Evolutionary conservation across 2,329 filamentous ascomycete species (phyloP), one percentile per base, ranked within the genome.

Genomic region (Stenocarpella maydis): DNA sequence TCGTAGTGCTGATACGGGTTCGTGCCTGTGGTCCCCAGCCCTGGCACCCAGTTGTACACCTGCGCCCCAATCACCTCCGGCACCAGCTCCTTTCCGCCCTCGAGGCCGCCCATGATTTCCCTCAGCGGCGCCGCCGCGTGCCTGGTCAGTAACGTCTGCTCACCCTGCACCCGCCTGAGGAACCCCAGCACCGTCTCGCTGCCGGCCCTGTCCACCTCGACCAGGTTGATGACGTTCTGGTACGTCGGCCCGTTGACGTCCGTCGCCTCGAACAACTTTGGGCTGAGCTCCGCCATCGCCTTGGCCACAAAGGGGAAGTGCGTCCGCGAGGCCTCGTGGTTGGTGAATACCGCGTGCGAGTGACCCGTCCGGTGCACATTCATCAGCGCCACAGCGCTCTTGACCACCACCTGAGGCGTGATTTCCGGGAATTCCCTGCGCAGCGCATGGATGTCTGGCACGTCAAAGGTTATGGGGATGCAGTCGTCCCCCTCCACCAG

Each of bases 21-120:
- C 28, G 67, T 70, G n/a, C 71, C 72, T 4, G 26, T 52, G 24
- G 66, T 47, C 4, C 71, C 71, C 28, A 73, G 47, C 1, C 72
- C 72, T 1, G 72, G 72, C 19, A 71, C 68, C 72, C 72, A 73
- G 49, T 70, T 73, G 67, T 71, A 71, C 15, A 66, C 50, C 43
- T 68, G 68, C 7, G 66, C 65, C 15, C 69, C 53, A 28, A 71
- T 60, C 21, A 72, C 43, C 15, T 71, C 65, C 5, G 65, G 55
- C 28, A 72, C 45, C 31, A 69, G 21, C 37, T 43, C 10, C 14
- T 34, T 47, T 2, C 31, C 65, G 10, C 28, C 8, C 6, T 55
- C 49, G 19, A 73, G 49, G n/a, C 65, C 61, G 3, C 8, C 21
- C 41, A 72, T 71, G 54, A 73, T 52, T 24, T 71, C 65, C 4